Evolutionary conservation across 2,329 filamentous ascomycete species (phyloP), one percentile per base, ranked within the genome.

Genomic region (Aspergillus brunneoviolaceus): DNA sequence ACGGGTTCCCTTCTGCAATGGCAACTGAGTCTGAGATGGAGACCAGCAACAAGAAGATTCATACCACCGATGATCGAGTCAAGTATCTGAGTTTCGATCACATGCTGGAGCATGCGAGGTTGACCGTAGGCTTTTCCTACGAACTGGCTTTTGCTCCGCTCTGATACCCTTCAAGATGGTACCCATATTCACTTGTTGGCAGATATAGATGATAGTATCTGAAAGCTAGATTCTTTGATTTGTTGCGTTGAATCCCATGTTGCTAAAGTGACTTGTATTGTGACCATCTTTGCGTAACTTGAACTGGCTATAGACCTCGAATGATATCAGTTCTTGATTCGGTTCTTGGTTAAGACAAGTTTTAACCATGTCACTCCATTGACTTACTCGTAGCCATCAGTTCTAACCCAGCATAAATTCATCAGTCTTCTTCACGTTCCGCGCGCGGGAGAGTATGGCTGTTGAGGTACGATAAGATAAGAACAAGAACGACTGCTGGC

Each of bases 91-190:
- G 87, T 67, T 96, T 96, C 73, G 87, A 93, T 73, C 92, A 96
- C 75, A 96, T 96, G 92, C 82, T 95, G 35, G 88, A 96, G 79
- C 92, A 96, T 76, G 91, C 91, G 23, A 89, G 87, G 73, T 84
- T 96, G 83, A 95, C 91, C 1, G 81, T 96, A 33, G 90, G 89
- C 5, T 83, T 96, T 67, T 91, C 88, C 4, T 94, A 93, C 70
- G 92, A 96, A 79, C 83, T 96, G 62, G 91, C 88, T 10, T 91
- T 91, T 79, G 86, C 90, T 21, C 81, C 90, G 61, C 90, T 93
- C 48, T 79, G 59, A 74, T 60, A n/a, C 47, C n/a, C 11, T 55
- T 19, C 11, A 29, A 55, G 12, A 16, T 49, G 53, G 21, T 11
- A 5, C 5, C 31, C 12, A 35, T 33, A 5, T 51, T 57, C 14